Percentiles rank a stretch among this genome's conserved stretches.
Evolutionary conservation across 2,329 filamentous ascomycete genomes (phyloP).

Genomic region (Alternaria tenuissima): DNA sequence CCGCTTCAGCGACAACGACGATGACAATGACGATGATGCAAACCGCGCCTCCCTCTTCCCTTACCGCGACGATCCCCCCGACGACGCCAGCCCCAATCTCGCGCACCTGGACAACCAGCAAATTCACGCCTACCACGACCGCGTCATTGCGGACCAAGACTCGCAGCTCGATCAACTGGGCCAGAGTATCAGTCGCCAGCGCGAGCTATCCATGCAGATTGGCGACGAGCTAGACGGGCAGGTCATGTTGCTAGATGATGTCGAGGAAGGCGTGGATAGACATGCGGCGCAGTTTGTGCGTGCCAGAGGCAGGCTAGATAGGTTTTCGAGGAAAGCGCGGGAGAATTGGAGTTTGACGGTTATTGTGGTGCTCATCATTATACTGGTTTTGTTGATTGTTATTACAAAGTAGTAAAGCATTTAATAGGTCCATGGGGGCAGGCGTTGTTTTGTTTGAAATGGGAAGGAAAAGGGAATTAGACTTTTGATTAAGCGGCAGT

Average conservation of each 20-base stretch:
- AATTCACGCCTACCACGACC: constrained; percentile 83
- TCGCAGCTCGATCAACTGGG: constrained; percentile 89
- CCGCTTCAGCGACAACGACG: constrained; percentile 74
- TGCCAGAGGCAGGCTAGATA: constrained; percentile 75
- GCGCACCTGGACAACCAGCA: constrained; percentile 77
- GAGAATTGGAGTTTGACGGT: constrained; percentile 92
- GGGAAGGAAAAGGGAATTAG: too few species aligned
- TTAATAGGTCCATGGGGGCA: too few species aligned
- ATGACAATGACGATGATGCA: constrained; percentile 51
- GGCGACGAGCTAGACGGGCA: constrained; percentile 95
- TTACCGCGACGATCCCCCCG: constrained; percentile 74
- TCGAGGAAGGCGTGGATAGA: constrained; percentile 82
- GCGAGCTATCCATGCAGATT: constrained; percentile 94
- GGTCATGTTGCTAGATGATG: constrained; percentile 86
- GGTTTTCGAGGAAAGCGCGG: constrained; percentile 75
- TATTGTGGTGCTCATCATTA: constrained; percentile 77
- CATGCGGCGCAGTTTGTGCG: constrained; percentile 79
- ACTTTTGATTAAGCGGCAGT: too few species aligned
- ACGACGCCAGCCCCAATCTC: constrained; percentile 57
- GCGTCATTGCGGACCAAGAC: constrained; percentile 87
- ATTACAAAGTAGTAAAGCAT: constrained; percentile 54
- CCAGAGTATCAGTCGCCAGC: constrained; percentile 85
- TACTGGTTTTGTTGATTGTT: constrained; percentile 82
- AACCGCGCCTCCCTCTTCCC: constrained; percentile 67
- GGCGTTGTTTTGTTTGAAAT: too few species aligned